phyloP scores from a whole-genome alignment of 495 filamentous ascomycete species.

The Hypomontagnella submonticulosa region DNA sequence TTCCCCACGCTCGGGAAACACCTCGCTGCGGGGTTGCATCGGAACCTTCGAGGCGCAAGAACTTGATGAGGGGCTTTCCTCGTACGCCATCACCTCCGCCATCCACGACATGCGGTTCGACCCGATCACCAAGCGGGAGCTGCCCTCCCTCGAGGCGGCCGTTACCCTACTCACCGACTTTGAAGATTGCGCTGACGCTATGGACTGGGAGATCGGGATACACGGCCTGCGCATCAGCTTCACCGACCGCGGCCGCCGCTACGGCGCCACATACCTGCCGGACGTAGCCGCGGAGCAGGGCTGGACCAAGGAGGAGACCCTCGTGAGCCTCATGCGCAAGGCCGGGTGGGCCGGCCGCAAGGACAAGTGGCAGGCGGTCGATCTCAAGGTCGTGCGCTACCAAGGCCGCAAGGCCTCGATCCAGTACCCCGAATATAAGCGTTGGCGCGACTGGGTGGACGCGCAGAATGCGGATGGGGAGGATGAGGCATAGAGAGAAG shows the following conservation, averaged over 20 bases:
- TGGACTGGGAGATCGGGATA: slow-evolving; percentile 87
- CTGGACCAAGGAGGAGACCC: slow-evolving; percentile 93
- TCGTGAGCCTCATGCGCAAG: slow-evolving; percentile 92
- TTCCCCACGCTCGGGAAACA: slow-evolving; percentile 63
- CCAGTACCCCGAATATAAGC: slow-evolving; percentile 76
- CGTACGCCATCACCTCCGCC: slow-evolving; percentile 89
- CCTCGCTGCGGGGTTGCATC: slow-evolving; percentile 90
- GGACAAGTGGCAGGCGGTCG: slow-evolving; percentile 79
- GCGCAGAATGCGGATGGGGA: slow-evolving; percentile 16
- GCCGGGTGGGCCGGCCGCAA: slow-evolving; percentile 81
- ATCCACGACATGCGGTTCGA: slow-evolving; percentile 87
- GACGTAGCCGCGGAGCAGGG: slow-evolving; percentile 93
- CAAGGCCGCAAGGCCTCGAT: slow-evolving; percentile 79
- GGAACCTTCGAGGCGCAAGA: slow-evolving; percentile 90
- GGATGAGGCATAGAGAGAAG: slow-evolving; percentile 14
- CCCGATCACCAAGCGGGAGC: slow-evolving; percentile 74
- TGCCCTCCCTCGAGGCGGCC: slow-evolving; percentile 74
- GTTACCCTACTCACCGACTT: slow-evolving; percentile 83
- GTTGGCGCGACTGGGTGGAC: slow-evolving; percentile 79
- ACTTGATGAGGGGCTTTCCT: slow-evolving; percentile 75
- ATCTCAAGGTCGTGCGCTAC: slow-evolving; percentile 80
- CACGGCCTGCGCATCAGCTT: slow-evolving; percentile 88
- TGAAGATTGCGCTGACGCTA: slow-evolving; percentile 72
- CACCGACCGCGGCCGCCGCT: slow-evolving; percentile 70
- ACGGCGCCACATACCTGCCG: slow-evolving; percentile 89